Evolutionary conservation across 208 protist species (phyloP), one percentile per base, ranked within the genome.

Genomic region (Trypanosoma conorhini): DNA sequence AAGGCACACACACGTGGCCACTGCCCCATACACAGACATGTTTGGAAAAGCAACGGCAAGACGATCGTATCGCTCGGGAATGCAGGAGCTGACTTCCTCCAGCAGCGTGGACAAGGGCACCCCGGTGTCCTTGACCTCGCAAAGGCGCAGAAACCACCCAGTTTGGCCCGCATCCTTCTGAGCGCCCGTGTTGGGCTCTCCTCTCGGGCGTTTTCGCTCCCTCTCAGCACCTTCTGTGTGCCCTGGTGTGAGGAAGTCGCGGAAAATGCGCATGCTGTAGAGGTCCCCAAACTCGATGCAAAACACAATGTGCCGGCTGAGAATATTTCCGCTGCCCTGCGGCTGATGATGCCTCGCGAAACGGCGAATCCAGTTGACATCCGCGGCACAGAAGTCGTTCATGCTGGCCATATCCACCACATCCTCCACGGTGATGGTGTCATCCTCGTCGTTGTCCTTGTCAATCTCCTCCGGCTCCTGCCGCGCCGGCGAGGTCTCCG

Each of bases 241-340:
- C 19, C 33, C 24, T 28, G 30, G 46, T 30, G 46, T 42, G 22
- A 74, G 24, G 22, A 65, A 69, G 12, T 48, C 46, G 33, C 72
- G 65, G 54, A 93, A 93, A 52, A 90, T 74, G 24, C 62, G 80
- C 74, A 88, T 77, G 24, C 83, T 72, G 17, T 67, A 58, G 15
- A 92, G 69, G 72, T 94, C 89, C 31, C 50, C 42, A 33, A 88
- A 91, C 64, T 92, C 83, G 42, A 92, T 91, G 70, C 89, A 94
- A 72, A 94, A 94, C 26, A 86, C 77, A 61, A 91, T 67, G 72
- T 83, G 67, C 10, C 67, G 31, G 0, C 77, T 61, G 19, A 90
- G 62, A 42, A 38, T 38, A 35, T 57, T 35, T 13, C 28, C 19
- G 22, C 46, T 54, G 13, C 24, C 71, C 28, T 62, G 69, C 7